Evolutionary conservation across 768 basidiomycete species (phyloP).

Genomic region (Xanthoconium purpureum): DNA sequence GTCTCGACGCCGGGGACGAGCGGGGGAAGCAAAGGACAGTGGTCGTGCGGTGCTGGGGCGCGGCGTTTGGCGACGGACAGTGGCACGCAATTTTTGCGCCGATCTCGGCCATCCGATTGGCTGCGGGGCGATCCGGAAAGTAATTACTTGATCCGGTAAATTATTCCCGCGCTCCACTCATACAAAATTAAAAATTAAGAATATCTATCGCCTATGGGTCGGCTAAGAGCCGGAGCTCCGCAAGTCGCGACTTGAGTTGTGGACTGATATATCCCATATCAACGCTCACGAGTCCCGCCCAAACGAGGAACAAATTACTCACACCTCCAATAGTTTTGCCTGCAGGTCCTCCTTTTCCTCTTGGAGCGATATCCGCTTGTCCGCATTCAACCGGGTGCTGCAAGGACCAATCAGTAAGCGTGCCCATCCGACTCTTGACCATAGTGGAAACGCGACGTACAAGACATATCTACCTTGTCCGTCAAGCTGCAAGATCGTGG

Average conservation of each 20-base stretch:
- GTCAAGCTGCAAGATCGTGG: constrained; percentile 86
- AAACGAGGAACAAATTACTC: constrained; percentile 32
- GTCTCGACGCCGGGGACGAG: constrained; percentile 24
- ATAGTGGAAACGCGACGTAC: constrained; percentile 44
- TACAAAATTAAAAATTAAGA: too few relatives aligned
- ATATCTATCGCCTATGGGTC: constrained; percentile 16
- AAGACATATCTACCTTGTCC: constrained; percentile 96
- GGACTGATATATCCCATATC: constrained; percentile 45
- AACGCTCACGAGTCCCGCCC: not conserved
- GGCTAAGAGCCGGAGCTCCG: constrained; percentile 54
- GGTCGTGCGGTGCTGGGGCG: constrained; percentile 21
- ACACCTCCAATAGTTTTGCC: constrained; percentile 83
- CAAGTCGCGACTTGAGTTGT: constrained; percentile 74
- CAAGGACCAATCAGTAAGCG: constrained; percentile 1
- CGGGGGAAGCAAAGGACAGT: constrained; percentile 16
- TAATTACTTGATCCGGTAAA: not conserved
- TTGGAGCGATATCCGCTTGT: constrained; percentile 84
- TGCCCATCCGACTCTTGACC: not conserved
- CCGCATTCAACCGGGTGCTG: constrained; percentile 86
- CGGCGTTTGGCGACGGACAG: constrained; percentile 11
- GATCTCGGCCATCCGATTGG: constrained; percentile 29
- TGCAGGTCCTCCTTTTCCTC: constrained; percentile 93
- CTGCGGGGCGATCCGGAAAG: constrained; percentile 17
- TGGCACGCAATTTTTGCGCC: constrained; percentile 13
- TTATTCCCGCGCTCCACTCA: constrained; percentile 6